These are phyloP conservation scores for Fusarium hostae DNA, from an alignment of 2,329 filamentous ascomycete genomes.

Conservation along the genomic window DNA sequence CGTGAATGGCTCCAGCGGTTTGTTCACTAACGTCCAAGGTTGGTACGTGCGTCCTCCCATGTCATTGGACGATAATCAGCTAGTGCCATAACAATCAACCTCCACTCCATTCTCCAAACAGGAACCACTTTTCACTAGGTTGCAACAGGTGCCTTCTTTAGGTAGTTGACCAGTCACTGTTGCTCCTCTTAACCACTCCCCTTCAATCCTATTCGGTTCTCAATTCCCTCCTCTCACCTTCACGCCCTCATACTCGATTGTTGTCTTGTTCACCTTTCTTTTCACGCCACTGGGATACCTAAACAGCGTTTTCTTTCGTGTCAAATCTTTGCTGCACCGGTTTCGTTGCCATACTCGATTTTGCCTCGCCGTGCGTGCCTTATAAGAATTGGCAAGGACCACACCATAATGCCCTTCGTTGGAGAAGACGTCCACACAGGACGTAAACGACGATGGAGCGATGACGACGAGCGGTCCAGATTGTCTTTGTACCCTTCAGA, in stretches of 20 bases:
- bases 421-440: conserved; percentile 48
- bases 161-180: conserved; percentile 24
- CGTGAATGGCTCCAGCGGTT: neutral
- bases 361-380: conserved; percentile 27
- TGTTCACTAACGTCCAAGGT: neutral
- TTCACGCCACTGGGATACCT: neutral
- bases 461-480: conserved; percentile 40
- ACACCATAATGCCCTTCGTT: conserved; percentile 51
- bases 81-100: conserved; percentile 12
- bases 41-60: neutral
- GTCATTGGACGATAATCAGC: conserved; percentile 8
- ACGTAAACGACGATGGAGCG: conserved; percentile 50
- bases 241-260: neutral
- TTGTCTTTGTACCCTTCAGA: conserved; percentile 44
- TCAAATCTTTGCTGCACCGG: neutral
- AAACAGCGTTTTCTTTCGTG: neutral
- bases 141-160: conserved; percentile 24
- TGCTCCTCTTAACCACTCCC: conserved; percentile 21
- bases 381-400: conserved; percentile 27
- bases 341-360: neutral
- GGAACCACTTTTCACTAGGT: conserved; percentile 26
- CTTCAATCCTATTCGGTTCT: conserved; percentile 5
- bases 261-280: neutral
- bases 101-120: conserved; percentile 16
- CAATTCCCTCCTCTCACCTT: conserved; percentile 19